Evolutionary conservation across 2,329 filamentous ascomycete genomes (phyloP), one percentile per base, ranked within the genome.

Genomic region (Cryphonectria radicalis): DNA sequence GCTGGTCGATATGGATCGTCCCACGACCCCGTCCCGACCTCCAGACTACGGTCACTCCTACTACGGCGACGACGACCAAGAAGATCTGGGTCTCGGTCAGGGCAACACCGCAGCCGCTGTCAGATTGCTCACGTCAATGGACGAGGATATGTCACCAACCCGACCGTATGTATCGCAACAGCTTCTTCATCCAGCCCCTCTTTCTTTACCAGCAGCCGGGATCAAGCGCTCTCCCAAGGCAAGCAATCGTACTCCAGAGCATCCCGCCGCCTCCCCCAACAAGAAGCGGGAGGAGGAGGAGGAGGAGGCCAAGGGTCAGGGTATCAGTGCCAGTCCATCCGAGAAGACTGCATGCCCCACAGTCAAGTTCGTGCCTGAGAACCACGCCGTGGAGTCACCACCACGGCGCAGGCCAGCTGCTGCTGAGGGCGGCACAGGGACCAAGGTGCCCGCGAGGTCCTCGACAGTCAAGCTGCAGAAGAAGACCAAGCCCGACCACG

Each of bases 51-150:
- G 82, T 74, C 82, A 89, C 68, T 86, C 86, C 28, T 80, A 80
- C 68, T 90, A 91, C 77, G 71, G 66, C 66, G 85, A 88, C 76
- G 86, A 88, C 68, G 86, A 89, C 37, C 80, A 84, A 75, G 81
- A 86, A 75, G 81, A 84, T 74, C 85, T 83, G 40, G 83, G 84
- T 25, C 82, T 81, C 55, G 82, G 83, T 72, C 81, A 84, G 70
- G 76, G 79, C 53, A 77, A 76, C 71, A 86, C 86, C 77, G 80
- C 84, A 62, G 84, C 88, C 46, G 87, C 85, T 73, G 85, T 91
- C 69, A 85, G 89, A 76, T 81, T 91, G 76, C 81, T 91, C 81
- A 91, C 89, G 67, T 90, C 88, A 8, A 84, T 89, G 79, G 89
- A 91, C 77, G 88, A 90, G 63, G 81, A 85, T 43, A 73, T 81